Conservation (phyloP, 768 basidiomycete species). For the Crucibulum laeve region DNA sequence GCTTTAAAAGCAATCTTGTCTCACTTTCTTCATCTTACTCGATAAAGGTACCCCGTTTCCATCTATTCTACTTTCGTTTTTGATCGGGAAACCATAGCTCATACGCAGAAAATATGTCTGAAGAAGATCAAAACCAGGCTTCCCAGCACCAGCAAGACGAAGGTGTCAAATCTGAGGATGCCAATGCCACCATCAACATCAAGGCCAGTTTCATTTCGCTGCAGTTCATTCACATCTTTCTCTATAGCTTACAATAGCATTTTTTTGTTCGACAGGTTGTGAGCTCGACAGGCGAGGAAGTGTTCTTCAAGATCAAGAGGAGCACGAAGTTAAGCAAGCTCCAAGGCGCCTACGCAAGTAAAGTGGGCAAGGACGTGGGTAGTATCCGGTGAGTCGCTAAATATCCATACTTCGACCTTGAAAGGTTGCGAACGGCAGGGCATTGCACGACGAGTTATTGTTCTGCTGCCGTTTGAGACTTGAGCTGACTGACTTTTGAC, state of each 20-base stretch:
- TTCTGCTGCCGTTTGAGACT: neutral
- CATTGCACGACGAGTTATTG: neutral
- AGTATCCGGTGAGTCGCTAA: slow-evolving; percentile 86
- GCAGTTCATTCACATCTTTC: neutral
- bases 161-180: slow-evolving; percentile 56
- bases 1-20: no score
- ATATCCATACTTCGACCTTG: neutral
- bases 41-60: neutral
- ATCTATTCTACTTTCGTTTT: neutral
- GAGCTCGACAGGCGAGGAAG: slow-evolving; percentile 75
- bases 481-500: slow-evolving; percentile 3
- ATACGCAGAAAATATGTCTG: slow-evolving; percentile 41
- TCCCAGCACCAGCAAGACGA: slow-evolving; percentile 23
- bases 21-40: no score
- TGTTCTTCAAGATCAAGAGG: slow-evolving; percentile 97
- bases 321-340: slow-evolving; percentile 90
- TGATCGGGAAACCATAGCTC: neutral
- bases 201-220: slow-evolving; percentile 43
- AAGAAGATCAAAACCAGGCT: slow-evolving; percentile 38
- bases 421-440: neutral
- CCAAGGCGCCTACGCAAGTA: slow-evolving; percentile 87
- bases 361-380: slow-evolving; percentile 84
- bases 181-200: slow-evolving; percentile 70
- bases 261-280: slow-evolving; percentile 50
- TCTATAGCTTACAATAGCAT: slow-evolving; percentile 1